phyloP scores from a whole-genome alignment of 2,329 filamentous ascomycete species.

The Fusarium camptoceras region DNA sequence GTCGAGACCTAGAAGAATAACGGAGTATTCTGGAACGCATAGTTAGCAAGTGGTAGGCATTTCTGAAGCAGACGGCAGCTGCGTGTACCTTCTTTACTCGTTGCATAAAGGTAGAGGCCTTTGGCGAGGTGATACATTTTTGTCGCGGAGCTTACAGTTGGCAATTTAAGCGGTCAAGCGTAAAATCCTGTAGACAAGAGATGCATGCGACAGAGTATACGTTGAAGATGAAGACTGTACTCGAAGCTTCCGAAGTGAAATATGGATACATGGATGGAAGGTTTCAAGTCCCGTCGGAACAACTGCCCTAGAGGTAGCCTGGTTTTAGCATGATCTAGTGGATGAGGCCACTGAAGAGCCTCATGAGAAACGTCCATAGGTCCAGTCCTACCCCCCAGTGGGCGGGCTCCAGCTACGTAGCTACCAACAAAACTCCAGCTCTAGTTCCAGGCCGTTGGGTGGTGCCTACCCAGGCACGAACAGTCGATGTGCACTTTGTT shows the following conservation, averaged over 20 bases:
- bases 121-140: conserved; percentile 96
- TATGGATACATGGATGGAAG: neutral
- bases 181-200: neutral
- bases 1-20: conserved; percentile 95
- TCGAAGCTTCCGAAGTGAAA: neutral
- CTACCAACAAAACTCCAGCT: conserved; percentile 7
- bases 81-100: conserved; percentile 87
- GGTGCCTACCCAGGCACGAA: conserved; percentile 7
- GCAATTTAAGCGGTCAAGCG: neutral
- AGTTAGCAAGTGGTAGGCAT: conserved; percentile 8
- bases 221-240: conserved; percentile 3
- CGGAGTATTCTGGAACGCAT: conserved; percentile 81
- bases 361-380: conserved; percentile 4
- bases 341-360: conserved; percentile 34
- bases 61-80: conserved; percentile 31
- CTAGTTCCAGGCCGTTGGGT: too few relatives aligned
- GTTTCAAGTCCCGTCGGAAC: neutral
- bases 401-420: too few relatives aligned
- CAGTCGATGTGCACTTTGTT: conserved; percentile 10
- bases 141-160: neutral
- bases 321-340: conserved; percentile 28
- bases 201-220: conserved; percentile 7
- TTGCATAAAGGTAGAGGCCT: conserved; percentile 92
- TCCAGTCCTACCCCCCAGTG: conserved; percentile 19
- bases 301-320: neutral